Evolutionary conservation across 148 eudicot species (phyloP).

Genomic region (Camellia japonica): DNA sequence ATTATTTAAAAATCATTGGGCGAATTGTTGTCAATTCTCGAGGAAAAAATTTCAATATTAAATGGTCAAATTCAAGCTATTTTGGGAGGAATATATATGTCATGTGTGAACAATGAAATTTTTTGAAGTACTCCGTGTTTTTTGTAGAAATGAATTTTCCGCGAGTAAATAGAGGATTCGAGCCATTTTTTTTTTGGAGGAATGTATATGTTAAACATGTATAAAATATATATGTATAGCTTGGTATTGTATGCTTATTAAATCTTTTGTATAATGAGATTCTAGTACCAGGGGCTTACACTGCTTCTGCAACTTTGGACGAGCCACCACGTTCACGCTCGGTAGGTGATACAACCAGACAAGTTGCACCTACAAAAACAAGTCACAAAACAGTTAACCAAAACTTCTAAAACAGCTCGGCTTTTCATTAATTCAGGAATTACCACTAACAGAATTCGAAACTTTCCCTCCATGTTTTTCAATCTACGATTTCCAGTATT

Average conservation of each 20-base stretch:
- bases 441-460: conserved; percentile 68
- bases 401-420: background rate
- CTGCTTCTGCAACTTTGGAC: conserved; percentile 69
- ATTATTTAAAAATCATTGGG: no score
- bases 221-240: no score
- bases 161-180: no score
- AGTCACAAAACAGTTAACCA: background rate
- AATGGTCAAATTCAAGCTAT: background rate
- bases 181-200: no score
- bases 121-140: no score
- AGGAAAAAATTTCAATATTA: no score
- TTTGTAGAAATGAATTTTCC: no score
- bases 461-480: conserved; percentile 79
- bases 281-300: conserved; percentile 35
- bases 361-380: conserved; percentile 47
- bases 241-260: background rate
- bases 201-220: no score
- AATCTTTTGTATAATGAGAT: background rate
- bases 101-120: no score
- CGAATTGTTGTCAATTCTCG: no score
- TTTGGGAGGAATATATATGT: background rate
- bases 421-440: background rate
- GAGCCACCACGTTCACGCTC: conserved; percentile 85
- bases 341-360: conserved; percentile 60
- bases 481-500: conserved; percentile 64